Evolutionary conservation across 2,329 filamentous ascomycete species (phyloP), one percentile per base, ranked within the genome.

Genomic region (Diaporthe ampelina): DNA sequence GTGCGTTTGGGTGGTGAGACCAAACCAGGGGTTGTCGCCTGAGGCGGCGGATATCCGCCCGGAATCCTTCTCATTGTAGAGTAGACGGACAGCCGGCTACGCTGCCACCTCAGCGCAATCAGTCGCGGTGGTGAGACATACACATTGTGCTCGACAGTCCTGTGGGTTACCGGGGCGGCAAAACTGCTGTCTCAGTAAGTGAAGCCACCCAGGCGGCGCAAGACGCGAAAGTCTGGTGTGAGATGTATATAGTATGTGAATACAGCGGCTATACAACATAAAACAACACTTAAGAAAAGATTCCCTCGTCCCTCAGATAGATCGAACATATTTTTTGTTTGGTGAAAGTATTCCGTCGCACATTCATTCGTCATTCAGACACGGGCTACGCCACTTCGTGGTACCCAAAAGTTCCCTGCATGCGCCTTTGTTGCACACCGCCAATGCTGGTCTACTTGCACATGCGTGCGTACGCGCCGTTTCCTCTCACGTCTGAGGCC

Each of bases 371-470:
- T 65, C 72, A 52, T 70, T 56, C 56, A 29, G 21, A 68, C 43
- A 50, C 52, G 35, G 40, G 50, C 58, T 61, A 59, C 69, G 58
- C 58, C 29, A 35, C 43, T 26, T 67, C 50, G 54, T 65, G 58
- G n/a, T 72, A 67, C 58, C 50, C 50, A 43, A 67, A 74, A 65
- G 24, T 58, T 56, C 73, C 68, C n/a, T 63, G 50, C 58, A 65
- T 68, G 45, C 69, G 58, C 37, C 58, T 32, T 19, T 57, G 19
- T 57, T 70, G 63, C 57, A 61, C 54, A 65, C 57, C 65, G 70
- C 70, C 70, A 73, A 65, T 63, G 63, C 56, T 70, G 63, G 57
- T 73, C 70, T 57, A 68, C 72, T 69, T 58, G 48, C 63, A 68
- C 63, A 68, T 32, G 61, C 35, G 40, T 52, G 63, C 43, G 57